Evolutionary conservation across 805 yeast species (phyloP).

Genomic region (Teunomyces cretensis): DNA sequence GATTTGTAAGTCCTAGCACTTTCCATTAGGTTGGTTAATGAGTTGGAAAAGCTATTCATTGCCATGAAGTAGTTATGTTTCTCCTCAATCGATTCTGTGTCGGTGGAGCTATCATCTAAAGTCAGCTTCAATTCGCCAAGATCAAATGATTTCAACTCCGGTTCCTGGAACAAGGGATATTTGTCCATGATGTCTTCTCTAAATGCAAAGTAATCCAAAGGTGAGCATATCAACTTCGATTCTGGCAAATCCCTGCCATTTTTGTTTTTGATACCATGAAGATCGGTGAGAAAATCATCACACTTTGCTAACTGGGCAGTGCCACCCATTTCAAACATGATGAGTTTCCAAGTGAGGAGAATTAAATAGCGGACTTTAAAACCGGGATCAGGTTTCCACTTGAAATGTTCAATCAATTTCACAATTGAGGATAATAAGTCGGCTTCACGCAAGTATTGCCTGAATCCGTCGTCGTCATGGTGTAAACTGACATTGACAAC

Average conservation of each 20-base stretch:
- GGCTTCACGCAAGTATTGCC: slow-evolving; percentile 21
- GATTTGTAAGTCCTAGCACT: slow-evolving; percentile 53
- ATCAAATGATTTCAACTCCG: slow-evolving; percentile 22
- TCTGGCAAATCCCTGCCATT: slow-evolving; percentile 19
- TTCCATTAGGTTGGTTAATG: slow-evolving; percentile 59
- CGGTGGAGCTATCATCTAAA: slow-evolving; percentile 26
- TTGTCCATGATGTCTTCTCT: slow-evolving; percentile 71
- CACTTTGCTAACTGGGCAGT: slow-evolving; percentile 35
- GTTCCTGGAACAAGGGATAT: slow-evolving; percentile 68
- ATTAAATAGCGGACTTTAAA: slow-evolving; percentile 59
- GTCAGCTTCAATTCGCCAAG: slow-evolving; percentile 18
- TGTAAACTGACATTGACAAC: slow-evolving; percentile 24
- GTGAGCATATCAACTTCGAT: slow-evolving; percentile 56
- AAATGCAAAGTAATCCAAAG: slow-evolving; percentile 81
- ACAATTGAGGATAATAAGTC: slow-evolving; percentile 47
- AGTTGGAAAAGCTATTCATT: slow-evolving; percentile 45
- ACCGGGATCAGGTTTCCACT: slow-evolving; percentile 46
- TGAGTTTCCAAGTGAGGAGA: slow-evolving; percentile 50
- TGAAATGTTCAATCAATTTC: slow-evolving; percentile 62
- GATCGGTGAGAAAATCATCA: slow-evolving; percentile 46
- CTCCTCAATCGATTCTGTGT: slow-evolving; percentile 15
- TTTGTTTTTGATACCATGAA: slow-evolving; percentile 35
- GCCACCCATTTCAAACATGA: slow-evolving; percentile 66
- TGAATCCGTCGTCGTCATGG: slow-evolving; percentile 11
- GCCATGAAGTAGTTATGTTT: slow-evolving; percentile 36